Base-by-base conservation (phyloP, 805 yeast species). In the Nakazawaea wickerhamii region DNA sequence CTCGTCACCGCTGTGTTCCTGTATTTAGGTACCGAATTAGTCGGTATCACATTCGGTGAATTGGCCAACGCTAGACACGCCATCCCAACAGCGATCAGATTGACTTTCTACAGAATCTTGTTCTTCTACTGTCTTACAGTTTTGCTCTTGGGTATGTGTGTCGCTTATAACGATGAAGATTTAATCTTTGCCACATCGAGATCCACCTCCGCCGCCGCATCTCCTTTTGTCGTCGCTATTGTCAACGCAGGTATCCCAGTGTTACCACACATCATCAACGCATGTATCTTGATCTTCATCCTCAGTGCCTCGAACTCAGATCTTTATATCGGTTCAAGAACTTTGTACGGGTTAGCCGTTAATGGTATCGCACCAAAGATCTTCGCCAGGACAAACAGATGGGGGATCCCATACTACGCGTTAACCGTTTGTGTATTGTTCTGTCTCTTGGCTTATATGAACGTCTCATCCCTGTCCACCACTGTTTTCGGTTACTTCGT, bases 181-280 rank as follows among this genome's bases (percentile, higher is more conserved):
- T 63, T 68, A 36, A 47, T 70, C 38, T 55, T 60, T 42, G 79
- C 79, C 13, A 70, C 77, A 14, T 71, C 77, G 39, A 58, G 64
- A 8, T 41, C 63, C n/a, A 63, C 75, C 2, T 65, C 70, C 32
- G 88, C 90, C 2, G 72, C 82, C 31, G 89, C 91, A 17, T 83
- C 93, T 13, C 95, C 95, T 30, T 86, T 85, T 54, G 90, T 85
- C 41, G 80, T 85, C 55, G 95, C 95, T 37, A 81, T 86, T 54
- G 73, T 73, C 48, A 74, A 73, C 50, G 84, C 88, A 14, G 60
- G 70, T 15, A 84, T 86, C 48, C 53, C 58, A 7, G 90, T 77
- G 1, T 65, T 87, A 48, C 89, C 89, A 30, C 84, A 81, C 51
- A 71, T 88, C 38, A 68, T 88, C 55, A 88, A 88, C 59, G 91